phyloP scores from a whole-genome alignment of 352 stramenopile genomes.

The Pythium sukuiense region DNA sequence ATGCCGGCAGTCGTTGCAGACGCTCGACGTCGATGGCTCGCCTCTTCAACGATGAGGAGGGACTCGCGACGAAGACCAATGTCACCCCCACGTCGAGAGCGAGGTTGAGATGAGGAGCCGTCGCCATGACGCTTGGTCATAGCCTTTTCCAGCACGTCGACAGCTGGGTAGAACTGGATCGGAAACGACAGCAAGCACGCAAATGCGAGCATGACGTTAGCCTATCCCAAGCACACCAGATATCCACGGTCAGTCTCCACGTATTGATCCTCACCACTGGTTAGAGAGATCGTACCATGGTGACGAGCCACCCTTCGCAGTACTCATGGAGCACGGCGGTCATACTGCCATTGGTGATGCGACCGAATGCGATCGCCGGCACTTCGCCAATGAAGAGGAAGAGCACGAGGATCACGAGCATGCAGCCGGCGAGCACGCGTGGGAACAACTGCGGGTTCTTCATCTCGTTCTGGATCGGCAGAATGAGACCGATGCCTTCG shows the following conservation, averaged over 20 bases:
- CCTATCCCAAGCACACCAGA: constrained; percentile 26
- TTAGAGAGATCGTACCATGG: constrained; percentile 34
- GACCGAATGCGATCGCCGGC: constrained; percentile 65
- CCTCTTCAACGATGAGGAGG: constrained; percentile 29
- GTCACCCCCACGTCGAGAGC: constrained; percentile 29
- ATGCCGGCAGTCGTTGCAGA: constrained; percentile 29
- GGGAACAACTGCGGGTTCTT: constrained; percentile 51
- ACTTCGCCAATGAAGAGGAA: constrained; percentile 76
- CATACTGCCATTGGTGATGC: constrained; percentile 78
- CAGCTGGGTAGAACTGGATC: constrained; percentile 80
- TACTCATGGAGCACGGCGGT: constrained; percentile 74
- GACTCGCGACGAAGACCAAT: constrained; percentile 18
- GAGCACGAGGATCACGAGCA: constrained; percentile 70
- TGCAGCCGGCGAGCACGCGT: constrained; percentile 51
- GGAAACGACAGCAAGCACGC: constrained; percentile 77
- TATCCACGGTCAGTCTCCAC: not conserved
- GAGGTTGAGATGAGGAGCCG: constrained; percentile 13
- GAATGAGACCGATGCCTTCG: constrained; percentile 73
- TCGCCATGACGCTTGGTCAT: constrained; percentile 39
- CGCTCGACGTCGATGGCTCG: constrained; percentile 32
- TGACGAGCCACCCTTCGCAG: constrained; percentile 66
- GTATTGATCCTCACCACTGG: not conserved
- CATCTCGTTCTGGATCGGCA: constrained; percentile 85
- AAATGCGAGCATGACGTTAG: constrained; percentile 70
- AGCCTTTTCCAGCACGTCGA: constrained; percentile 68